phyloP scores from a whole-genome alignment of 2,329 filamentous ascomycete genomes.

The Westerdykella sp. region DNA sequence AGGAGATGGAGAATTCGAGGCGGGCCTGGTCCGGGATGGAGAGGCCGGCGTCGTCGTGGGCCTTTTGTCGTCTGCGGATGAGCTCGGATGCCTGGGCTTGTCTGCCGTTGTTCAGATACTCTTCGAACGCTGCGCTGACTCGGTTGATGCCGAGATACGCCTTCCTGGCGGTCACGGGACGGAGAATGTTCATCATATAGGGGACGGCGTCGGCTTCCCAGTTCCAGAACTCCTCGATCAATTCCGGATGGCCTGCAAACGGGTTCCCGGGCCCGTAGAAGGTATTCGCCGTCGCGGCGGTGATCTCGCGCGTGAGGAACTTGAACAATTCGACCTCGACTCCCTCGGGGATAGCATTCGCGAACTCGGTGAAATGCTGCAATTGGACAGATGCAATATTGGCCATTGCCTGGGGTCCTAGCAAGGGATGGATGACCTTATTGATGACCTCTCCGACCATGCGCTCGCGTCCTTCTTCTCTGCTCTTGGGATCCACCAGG shows the following conservation, averaged over 20 bases:
- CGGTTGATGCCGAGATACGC: constrained; percentile 34
- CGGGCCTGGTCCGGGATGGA: constrained; percentile 12
- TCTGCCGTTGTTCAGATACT: constrained; percentile 22
- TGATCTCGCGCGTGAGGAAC: constrained; percentile 23
- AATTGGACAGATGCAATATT: constrained; percentile 36
- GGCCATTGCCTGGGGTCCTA: constrained; percentile 25
- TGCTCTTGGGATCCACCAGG: constrained; percentile 16
- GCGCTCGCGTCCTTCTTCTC: constrained; percentile 26
- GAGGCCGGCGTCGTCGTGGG: constrained; percentile 15
- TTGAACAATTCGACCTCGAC: constrained; percentile 36
- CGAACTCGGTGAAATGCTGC: constrained; percentile 24
- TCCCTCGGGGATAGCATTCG: constrained; percentile 14
- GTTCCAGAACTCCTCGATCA: constrained; percentile 41
- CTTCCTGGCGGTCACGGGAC: constrained; percentile 35
- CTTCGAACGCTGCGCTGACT: constrained; percentile 18
- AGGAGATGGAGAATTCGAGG: constrained; percentile 19
- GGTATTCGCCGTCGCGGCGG: constrained; percentile 35
- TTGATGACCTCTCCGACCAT: constrained; percentile 21
- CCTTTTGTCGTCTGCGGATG: constrained; percentile 17
- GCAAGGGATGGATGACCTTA: constrained; percentile 30
- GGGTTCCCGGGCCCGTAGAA: constrained; percentile 44
- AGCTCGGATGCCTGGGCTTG: constrained; percentile 17
- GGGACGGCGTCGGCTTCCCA: constrained; percentile 33
- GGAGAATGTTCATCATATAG: constrained; percentile 29
- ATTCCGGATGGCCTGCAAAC: constrained; percentile 27